These are phyloP conservation scores for Alternaria arborescens DNA, from an alignment of 2,329 filamentous ascomycete genomes.

Conservation along the genomic window DNA sequence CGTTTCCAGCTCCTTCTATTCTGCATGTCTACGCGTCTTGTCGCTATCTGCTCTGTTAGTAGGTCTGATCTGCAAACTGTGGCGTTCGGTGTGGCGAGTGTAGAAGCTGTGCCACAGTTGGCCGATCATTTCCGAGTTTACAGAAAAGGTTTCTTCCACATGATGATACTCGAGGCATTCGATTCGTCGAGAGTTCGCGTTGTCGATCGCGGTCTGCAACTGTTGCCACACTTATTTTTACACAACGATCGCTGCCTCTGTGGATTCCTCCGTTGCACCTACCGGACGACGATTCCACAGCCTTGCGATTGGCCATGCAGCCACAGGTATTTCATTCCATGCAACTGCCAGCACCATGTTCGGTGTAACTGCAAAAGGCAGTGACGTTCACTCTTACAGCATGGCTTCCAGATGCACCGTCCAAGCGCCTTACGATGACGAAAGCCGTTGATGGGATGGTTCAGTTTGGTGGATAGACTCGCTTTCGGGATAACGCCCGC, in stretches of 20 bases:
- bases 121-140: constrained; percentile 28
- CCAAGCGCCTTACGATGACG: constrained; percentile 30
- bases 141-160: constrained; percentile 32
- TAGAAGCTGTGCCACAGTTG: constrained; percentile 27
- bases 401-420: constrained; percentile 25
- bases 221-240: constrained; percentile 48
- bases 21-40: constrained; percentile 37
- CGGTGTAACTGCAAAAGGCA: constrained; percentile 16
- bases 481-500: constrained; percentile 39
- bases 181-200: constrained; percentile 27
- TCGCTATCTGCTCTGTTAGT: constrained; percentile 11
- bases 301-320: constrained; percentile 21
- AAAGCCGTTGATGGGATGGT: constrained; percentile 23
- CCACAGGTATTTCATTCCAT: constrained; percentile 15
- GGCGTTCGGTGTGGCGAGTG: constrained; percentile 17
- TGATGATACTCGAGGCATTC: constrained; percentile 38
- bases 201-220: constrained; percentile 26
- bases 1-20: constrained; percentile 11
- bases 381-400: constrained; percentile 8
- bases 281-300: constrained; percentile 23
- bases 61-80: constrained; percentile 13
- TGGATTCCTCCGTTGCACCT: constrained; percentile 25
- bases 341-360: constrained; percentile 16
- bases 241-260: constrained; percentile 20
- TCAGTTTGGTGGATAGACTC: constrained; percentile 19